Evolutionary conservation across 192 early-diverging fungal species (phyloP), one percentile per base, ranked within the genome.

Genomic region (Backusella westeae): DNA sequence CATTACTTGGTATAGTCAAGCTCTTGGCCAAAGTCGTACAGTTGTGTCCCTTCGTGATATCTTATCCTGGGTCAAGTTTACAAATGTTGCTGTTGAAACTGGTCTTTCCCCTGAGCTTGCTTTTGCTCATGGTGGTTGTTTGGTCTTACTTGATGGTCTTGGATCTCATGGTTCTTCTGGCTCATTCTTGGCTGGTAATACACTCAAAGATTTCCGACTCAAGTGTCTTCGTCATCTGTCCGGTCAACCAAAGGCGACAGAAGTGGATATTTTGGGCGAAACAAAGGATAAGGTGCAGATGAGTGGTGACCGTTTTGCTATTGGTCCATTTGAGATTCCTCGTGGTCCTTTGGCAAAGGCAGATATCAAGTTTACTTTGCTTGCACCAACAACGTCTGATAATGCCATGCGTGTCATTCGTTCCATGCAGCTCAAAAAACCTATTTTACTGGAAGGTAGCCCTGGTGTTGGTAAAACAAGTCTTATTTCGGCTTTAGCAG

Each of bases 401-500:
- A 99, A 99, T 75, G 84, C 92, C 21, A 86, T 93, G 79, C 89
- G 94, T 23, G 89, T 98, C 6, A 87, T 98, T 67, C 89, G 97
- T 7, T 95, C 95, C 4, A 85, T 99, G 86, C 96, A 97, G 75
- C 85, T 98, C 8, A 85, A 86, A 63, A 97, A 97, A 81, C 96
- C 98, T 3, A 89, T 99, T 17, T 83, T 99, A 46, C 82, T 99
- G 17, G 98, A 99, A 85, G 98, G 98, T 71, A 96, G 94, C 49
- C 98, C 98, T 1, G 98, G 98, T 34, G 97, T 97, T 3, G 98
- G 98, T 71, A 99, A 99, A 78, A 98, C 96, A 7, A 93, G 94
- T 66, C 85, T 99, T 72, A 87, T 99, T 26, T 83, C 92, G 23
- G 90, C 94, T 17, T 84, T 99, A 70, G 95, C 96, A 4, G 82